Base-by-base conservation (phyloP, 1,139 yeast genomes). In the Eremothecium gossypii region DNA sequence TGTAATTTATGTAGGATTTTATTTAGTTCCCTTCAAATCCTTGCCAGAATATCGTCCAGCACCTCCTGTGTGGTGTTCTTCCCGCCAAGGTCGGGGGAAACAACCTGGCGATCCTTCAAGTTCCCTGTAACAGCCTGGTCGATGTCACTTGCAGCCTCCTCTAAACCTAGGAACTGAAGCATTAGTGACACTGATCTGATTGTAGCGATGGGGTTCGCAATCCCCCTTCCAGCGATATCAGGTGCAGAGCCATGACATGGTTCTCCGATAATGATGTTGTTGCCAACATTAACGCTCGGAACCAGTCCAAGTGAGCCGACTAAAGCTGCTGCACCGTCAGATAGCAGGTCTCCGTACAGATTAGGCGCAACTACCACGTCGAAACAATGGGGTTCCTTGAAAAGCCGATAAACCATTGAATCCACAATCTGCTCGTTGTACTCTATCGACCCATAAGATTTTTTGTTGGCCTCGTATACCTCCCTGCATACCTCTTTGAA, bases 161-260 rank as follows among this genome's bases (percentile, higher is more conserved):
- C 69, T 69, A 81, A 75, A 46, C 98, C 98, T 79, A 91, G 78
- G 71, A 89, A 89, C 69, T 91, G 97, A 66, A 91, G 77, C 95
- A 93, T 84, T 63, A 91, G 74, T 44, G 97, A 98, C 45, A 96
- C 81, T 27, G 97, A 91, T 70, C 98, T 82, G 63, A 91, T 89
- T 39, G 97, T 91, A 44, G 98, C 98, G 60, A 91, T 79, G 52
- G 98, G 98, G 75, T 91, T 91, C 47, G 97, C 78, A 60, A 91
- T 89, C 55, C 83, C 93, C 65, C 76, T 79, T 56, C 98, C 98
- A 64, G 87, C 96, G 52, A 91, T 91, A 65, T 91, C 98, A 43
- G 98, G 98, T 44, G 98, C 98, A 47, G 95, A 84, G 48, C 98
- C 98, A 68, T 91, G 98, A 65, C 97, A 89, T 60, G 98, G 98